phyloP scores from a whole-genome alignment of 2,329 filamentous ascomycete genomes.

The Chaetomiaceae sp. region DNA sequence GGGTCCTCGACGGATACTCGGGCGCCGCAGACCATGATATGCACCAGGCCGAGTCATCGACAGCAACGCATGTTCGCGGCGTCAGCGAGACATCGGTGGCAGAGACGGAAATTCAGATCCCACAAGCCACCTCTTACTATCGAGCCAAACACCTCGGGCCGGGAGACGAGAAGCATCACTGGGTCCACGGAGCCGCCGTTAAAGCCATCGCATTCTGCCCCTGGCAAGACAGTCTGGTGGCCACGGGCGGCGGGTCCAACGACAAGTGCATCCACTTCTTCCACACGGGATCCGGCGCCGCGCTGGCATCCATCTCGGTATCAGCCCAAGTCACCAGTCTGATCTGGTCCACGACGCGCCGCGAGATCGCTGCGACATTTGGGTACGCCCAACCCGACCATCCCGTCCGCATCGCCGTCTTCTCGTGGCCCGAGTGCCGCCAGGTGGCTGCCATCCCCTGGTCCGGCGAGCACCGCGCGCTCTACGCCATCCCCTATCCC shows the following conservation, averaged over 20 bases:
- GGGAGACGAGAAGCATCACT: constrained; percentile 63
- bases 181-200: constrained; percentile 79
- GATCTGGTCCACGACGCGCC: constrained; percentile 79
- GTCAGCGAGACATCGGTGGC: constrained; percentile 16
- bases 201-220: constrained; percentile 97
- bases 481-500: constrained; percentile 86
- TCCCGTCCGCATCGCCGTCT: constrained; percentile 82
- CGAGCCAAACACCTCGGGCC: constrained; percentile 45
- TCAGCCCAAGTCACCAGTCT: constrained; percentile 89
- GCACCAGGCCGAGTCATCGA: background rate
- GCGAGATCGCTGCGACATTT: constrained; percentile 90
- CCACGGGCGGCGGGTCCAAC: constrained; percentile 88
- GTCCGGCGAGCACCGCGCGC: constrained; percentile 71
- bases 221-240: constrained; percentile 82
- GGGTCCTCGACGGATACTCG: constrained; percentile 41
- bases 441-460: constrained; percentile 82
- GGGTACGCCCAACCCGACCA: constrained; percentile 91
- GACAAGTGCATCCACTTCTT: constrained; percentile 97
- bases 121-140: constrained; percentile 29
- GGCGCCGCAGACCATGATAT: background rate
- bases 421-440: constrained; percentile 87
- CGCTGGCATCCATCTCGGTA: constrained; percentile 85
- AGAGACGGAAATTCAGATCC: constrained; percentile 24
- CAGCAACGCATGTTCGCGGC: background rate
- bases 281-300: constrained; percentile 76